A percentile compares a stretch with the other conserved stretches of the same genome.
Evolutionary conservation across 108 stramenopile species (phyloP).

Genomic region (Nannochloropsis salina): DNA sequence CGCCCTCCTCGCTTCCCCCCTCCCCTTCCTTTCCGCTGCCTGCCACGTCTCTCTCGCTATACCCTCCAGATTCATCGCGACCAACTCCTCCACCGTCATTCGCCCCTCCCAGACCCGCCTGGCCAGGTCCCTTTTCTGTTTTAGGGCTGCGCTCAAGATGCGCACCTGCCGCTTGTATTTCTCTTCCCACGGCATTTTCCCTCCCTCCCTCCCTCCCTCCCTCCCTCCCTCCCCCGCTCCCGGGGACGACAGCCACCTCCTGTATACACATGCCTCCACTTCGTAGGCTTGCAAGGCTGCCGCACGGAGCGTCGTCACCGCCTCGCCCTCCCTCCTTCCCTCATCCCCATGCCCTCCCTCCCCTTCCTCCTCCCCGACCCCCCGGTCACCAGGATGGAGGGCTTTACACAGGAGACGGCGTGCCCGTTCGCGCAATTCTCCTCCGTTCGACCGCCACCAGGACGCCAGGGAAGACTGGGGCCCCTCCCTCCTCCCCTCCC

Average conservation of each 20-base stretch:
- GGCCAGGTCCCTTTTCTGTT: neutral
- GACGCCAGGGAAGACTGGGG: no score
- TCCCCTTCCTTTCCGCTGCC: neutral
- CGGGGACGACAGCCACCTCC: neutral
- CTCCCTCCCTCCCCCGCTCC: neutral
- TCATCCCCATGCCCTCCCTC: neutral
- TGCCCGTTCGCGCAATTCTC: no score
- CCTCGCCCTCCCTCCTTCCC: neutral
- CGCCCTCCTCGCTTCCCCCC: neutral
- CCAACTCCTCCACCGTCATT: neutral
- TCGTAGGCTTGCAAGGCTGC: neutral
- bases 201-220: neutral
- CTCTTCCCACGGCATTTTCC: no score
- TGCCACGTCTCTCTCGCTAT: neutral
- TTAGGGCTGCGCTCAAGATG: neutral
- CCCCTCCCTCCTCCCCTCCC: neutral
- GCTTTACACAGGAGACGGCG: no score
- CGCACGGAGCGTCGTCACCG: neutral
- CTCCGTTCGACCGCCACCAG: no score
- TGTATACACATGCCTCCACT: neutral
- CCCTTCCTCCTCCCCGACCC: neutral
- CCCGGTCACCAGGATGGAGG: neutral
- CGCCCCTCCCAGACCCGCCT: neutral
- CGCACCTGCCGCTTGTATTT: neutral
- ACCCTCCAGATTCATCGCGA: neutral